Evolutionary conservation across 306 rosid species (phyloP).

Genomic region (Pyrus pyrifolia): DNA sequence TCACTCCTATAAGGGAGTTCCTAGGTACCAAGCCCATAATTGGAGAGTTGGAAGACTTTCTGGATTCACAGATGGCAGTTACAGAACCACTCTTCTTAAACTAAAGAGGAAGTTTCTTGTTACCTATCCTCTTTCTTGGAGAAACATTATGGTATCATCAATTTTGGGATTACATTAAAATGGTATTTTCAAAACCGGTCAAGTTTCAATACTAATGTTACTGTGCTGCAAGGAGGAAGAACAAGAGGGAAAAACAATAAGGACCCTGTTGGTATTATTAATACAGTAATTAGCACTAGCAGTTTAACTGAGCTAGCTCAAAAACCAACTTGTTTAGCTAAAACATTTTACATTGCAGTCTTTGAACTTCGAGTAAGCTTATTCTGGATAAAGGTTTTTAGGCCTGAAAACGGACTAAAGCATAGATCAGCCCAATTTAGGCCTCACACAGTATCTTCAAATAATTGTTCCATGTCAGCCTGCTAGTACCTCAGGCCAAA

Average conservation of each 20-base stretch:
- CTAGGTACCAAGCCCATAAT: background rate
- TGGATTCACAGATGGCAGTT: background rate
- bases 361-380: background rate
- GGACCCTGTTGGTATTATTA: background rate
- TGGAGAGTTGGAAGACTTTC: background rate
- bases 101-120: background rate
- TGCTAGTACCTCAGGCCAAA: background rate
- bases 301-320: background rate
- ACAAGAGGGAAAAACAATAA: background rate
- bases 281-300: background rate
- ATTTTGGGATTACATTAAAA: background rate
- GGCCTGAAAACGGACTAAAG: background rate
- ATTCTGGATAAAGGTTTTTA: background rate
- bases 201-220: background rate
- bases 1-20: background rate
- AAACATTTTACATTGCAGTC: background rate
- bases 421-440: background rate
- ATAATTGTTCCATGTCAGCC: background rate
- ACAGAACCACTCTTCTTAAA: background rate
- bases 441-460: background rate
- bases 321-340: background rate
- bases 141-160: background rate
- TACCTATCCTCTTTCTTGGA: background rate
- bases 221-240: background rate
- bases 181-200: background rate